Conservation (phyloP, 805 yeast genomes). For the Zygosaccharomyces bisporus region DNA sequence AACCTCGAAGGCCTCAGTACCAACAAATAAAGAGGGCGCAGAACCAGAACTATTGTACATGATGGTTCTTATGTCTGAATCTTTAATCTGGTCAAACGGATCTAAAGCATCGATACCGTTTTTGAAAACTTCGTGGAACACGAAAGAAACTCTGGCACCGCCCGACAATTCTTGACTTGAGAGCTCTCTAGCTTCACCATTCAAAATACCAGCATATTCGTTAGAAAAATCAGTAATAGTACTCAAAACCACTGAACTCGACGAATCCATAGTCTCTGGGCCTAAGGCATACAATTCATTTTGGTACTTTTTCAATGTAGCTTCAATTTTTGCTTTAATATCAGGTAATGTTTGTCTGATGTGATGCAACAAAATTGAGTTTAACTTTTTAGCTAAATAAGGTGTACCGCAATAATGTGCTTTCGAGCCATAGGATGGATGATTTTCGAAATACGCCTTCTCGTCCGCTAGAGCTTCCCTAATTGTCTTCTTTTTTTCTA, state of each 20-base stretch:
- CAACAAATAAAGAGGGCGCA: constrained; percentile 92
- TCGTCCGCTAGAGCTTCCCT: constrained; percentile 84
- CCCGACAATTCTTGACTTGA: constrained; percentile 90
- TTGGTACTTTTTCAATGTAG: constrained; percentile 79
- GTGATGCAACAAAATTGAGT: constrained; percentile 82
- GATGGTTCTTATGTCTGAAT: constrained; percentile 92
- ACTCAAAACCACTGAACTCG: constrained; percentile 82
- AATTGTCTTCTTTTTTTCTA: constrained; percentile 81
- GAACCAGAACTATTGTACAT: constrained; percentile 97
- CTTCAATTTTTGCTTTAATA: constrained; percentile 83
- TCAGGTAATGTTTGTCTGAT: constrained; percentile 88
- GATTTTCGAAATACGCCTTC: constrained; percentile 74
- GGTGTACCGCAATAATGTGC: constrained; percentile 99
- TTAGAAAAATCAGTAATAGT: constrained; percentile 90
- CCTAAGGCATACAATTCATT: constrained; percentile 74
- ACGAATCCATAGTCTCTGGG: constrained; percentile 84
- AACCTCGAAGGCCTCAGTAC: constrained; percentile 95
- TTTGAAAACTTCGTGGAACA: constrained; percentile 92
- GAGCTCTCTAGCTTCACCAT: constrained; percentile 89
- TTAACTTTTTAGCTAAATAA: constrained; percentile 86
- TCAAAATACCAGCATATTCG: constrained; percentile 85
- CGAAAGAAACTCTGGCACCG: constrained; percentile 96
- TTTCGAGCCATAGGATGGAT: constrained; percentile 85
- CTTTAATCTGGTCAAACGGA: constrained; percentile 95
- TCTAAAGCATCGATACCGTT: constrained; percentile 89